A percentile compares a stretch with the other conserved stretches of the same genome.
phyloP scores from a whole-genome alignment of 78 protist species.

The Emiliania huxleyi region DNA sequence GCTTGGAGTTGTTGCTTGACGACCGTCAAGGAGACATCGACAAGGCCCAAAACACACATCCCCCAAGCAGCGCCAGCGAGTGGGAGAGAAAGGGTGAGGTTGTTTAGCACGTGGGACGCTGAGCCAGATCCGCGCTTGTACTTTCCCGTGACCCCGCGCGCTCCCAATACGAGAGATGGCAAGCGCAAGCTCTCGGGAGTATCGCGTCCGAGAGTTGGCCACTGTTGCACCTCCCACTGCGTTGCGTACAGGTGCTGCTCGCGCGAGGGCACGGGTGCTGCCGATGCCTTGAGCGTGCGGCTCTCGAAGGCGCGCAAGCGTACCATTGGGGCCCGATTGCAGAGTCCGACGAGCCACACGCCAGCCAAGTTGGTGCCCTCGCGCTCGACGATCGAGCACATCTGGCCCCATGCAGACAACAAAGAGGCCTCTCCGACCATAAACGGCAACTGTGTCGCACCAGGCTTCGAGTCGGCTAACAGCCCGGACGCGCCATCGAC shows the following conservation, averaged over 20 bases:
- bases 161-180: neutral
- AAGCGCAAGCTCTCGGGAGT: too few relatives aligned
- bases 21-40: neutral
- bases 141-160: neutral
- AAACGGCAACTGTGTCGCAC: neutral
- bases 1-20: neutral
- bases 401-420: neutral
- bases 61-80: neutral
- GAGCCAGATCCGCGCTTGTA: neutral
- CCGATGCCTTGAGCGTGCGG: neutral
- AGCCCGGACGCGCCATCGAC: too few relatives aligned
- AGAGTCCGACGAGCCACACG: neutral
- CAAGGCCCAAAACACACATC: neutral
- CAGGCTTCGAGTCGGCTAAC: neutral
- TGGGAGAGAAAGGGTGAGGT: neutral
- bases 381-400: neutral
- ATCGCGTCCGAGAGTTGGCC: neutral
- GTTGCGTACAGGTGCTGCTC: neutral
- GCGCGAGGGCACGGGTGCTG: neutral
- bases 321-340: neutral
- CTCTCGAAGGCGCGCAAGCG: neutral
- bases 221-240: neutral
- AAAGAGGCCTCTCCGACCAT: neutral
- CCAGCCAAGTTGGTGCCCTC: neutral
- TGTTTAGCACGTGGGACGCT: neutral